phyloP scores from a whole-genome alignment of 2,329 filamentous ascomycete genomes.

The Aspergillus hortae region DNA sequence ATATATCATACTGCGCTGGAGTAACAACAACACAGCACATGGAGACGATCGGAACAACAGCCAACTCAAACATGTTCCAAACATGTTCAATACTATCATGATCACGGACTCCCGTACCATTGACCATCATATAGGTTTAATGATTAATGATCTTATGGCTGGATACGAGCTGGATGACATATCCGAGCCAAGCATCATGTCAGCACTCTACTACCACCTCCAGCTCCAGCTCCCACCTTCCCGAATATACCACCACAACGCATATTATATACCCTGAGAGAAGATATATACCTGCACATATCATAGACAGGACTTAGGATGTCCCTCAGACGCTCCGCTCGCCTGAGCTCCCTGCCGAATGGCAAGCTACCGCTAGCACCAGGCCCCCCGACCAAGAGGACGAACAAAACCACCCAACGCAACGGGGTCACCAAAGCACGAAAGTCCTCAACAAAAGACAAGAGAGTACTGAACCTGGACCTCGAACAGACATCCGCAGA shows the following conservation, averaged over 20 bases:
- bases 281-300: neutral
- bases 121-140: too few relatives aligned
- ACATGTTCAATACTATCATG: too few relatives aligned
- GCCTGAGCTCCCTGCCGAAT: slow-evolving; percentile 36
- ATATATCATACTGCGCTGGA: too few relatives aligned
- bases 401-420: slow-evolving; percentile 19
- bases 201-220: neutral
- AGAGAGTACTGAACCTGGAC: slow-evolving; percentile 13
- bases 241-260: neutral
- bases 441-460: slow-evolving; percentile 22
- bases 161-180: slow-evolving; percentile 4
- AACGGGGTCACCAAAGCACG: slow-evolving; percentile 29
- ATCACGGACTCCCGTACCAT: too few relatives aligned
- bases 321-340: slow-evolving; percentile 52
- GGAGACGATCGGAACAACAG: too few relatives aligned
- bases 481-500: slow-evolving; percentile 2
- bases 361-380: slow-evolving; percentile 16
- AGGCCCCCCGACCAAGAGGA: slow-evolving; percentile 19
- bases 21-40: too few relatives aligned
- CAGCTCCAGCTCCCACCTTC: neutral
- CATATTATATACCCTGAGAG: neutral
- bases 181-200: slow-evolving; percentile 1
- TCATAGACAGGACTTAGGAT: slow-evolving; percentile 29
- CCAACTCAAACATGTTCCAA: too few relatives aligned
- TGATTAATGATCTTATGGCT: neutral